Conservation (phyloP, 192 early-diverging fungal genomes). For the Backusella tuberculispora region DNA sequence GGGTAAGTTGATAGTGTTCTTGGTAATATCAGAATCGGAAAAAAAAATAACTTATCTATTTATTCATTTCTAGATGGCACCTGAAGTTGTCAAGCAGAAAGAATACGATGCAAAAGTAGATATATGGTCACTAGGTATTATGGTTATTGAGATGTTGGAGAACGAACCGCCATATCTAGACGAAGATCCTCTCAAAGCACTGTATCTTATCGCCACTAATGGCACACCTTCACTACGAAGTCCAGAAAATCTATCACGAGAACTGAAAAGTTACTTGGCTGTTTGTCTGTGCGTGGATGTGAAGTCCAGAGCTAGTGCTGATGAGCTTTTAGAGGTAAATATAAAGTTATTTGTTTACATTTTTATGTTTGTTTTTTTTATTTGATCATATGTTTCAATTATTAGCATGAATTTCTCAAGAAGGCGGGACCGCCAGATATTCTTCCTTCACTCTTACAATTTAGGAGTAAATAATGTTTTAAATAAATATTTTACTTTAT, state of each 20-base stretch:
- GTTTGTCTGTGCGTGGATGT: slow-evolving; percentile 66
- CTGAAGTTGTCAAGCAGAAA: slow-evolving; percentile 93
- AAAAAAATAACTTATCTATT: neutral
- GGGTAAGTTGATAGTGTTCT: slow-evolving; percentile 43
- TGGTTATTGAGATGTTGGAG: slow-evolving; percentile 98
- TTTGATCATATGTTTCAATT: neutral
- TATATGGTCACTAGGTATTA: slow-evolving; percentile 96
- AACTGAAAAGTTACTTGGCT: slow-evolving; percentile 62
- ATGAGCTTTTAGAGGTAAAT: slow-evolving; percentile 73
- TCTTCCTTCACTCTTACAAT: slow-evolving; percentile 28
- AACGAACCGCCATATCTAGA: slow-evolving; percentile 96
- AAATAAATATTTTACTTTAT: neutral
- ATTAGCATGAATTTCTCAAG: slow-evolving; percentile 74
- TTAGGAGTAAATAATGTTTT: slow-evolving; percentile 19
- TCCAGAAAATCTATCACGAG: slow-evolving; percentile 54
- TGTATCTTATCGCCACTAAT: slow-evolving; percentile 95
- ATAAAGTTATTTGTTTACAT: neutral
- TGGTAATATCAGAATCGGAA: neutral
- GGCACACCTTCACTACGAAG: slow-evolving; percentile 89
- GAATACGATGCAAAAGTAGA: slow-evolving; percentile 95
- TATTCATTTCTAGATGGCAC: slow-evolving; percentile 70
- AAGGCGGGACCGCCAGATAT: slow-evolving; percentile 53
- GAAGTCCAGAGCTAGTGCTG: slow-evolving; percentile 78
- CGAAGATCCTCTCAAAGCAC: slow-evolving; percentile 87
- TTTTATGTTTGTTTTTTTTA: neutral